Conservation (phyloP, 2,329 filamentous ascomycete species). For the Aspergillus novofumigatus region DNA sequence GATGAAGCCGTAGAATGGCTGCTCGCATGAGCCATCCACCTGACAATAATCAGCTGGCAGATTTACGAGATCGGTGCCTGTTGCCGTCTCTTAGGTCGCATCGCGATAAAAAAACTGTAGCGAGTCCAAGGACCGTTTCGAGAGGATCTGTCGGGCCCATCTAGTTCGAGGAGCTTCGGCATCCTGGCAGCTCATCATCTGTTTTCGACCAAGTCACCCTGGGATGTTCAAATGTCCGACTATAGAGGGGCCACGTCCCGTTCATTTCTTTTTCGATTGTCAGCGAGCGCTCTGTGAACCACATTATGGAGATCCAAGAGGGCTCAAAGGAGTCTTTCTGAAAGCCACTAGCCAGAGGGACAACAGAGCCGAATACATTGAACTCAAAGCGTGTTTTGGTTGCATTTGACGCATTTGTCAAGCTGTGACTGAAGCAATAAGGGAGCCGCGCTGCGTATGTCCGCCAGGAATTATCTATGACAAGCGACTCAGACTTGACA, state of each 20-base stretch:
- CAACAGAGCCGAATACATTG: too few relatives aligned
- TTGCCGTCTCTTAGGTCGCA: too few relatives aligned
- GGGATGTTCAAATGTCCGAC: too few relatives aligned
- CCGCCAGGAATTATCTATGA: slow-evolving; percentile 37
- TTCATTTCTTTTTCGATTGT: too few relatives aligned
- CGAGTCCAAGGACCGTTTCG: slow-evolving; percentile 25
- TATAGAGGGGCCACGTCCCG: not conserved
- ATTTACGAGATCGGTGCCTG: slow-evolving; percentile 8
- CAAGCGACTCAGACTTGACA: slow-evolving; percentile 54
- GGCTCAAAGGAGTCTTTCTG: slow-evolving; percentile 26
- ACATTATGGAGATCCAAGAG: slow-evolving; percentile 22
- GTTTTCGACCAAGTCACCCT: too few relatives aligned
- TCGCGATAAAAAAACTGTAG: too few relatives aligned
- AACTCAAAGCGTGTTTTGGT: too few relatives aligned
- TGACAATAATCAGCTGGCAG: slow-evolving; percentile 22
- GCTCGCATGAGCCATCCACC: slow-evolving; percentile 4
- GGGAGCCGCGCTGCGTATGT: slow-evolving; percentile 13
- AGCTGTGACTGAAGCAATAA: too few relatives aligned
- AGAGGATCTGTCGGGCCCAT: slow-evolving; percentile 12
- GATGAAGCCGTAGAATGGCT: not conserved
- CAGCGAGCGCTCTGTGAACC: slow-evolving; percentile 13
- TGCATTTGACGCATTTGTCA: too few relatives aligned
- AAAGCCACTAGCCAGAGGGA: slow-evolving; percentile 28
- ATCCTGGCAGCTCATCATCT: too few relatives aligned
- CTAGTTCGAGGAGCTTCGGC: too few relatives aligned